Evolutionary conservation across 2,329 filamentous ascomycete genomes (phyloP), one percentile per base, ranked within the genome.

Genomic region (Trichophyton mentagrophytes): DNA sequence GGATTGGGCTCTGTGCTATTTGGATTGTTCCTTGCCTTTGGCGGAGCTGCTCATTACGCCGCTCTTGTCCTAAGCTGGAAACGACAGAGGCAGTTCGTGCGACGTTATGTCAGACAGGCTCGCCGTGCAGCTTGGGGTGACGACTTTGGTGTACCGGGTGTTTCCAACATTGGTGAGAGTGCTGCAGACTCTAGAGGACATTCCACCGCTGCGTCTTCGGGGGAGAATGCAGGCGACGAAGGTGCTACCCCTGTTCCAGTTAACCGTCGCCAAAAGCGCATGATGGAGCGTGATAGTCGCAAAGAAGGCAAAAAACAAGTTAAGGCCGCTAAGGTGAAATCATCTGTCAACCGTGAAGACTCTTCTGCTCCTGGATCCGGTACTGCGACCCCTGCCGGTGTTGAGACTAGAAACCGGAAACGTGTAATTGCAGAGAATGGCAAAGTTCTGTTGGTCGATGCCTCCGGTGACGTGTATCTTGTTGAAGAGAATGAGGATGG

Each of bases 381-480:
- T 9, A 77, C 77, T 30, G 75, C 76, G 67, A 86, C 80, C 68
- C 84, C 73, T 2, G 64, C 70, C 75, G 71, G 68, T 73, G 77
- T 85, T 42, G 90, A 91, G 20, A 53, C 49, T 33, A 53, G 27
- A 53, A 80, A 87, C 38, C 89, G 89, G 76, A 95, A 92, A 80
- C 82, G 89, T 40, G 89, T 97, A 15, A 84, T 91, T 27, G 92
- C 91, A 1, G 88, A 96, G 78, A 99, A 99, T 68, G 93, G 93
- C 66, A 99, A 97, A 78, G 81, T 95, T 0, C 79, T 99, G 42
- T 86, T 99, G 61, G 93, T 99, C 3, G 92, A 99, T 74, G 89
- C 89, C 0, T 79, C 87, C 8, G 93, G 93, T 30, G 90, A 96
- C 67, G 93, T 99, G 11, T 99, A 89, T 70, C 79, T 99, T n/a